A percentile compares a stretch with the other conserved stretches of the same genome.
Conservation (phyloP, 768 basidiomycete species). For the Mycena vulgaris region DNA sequence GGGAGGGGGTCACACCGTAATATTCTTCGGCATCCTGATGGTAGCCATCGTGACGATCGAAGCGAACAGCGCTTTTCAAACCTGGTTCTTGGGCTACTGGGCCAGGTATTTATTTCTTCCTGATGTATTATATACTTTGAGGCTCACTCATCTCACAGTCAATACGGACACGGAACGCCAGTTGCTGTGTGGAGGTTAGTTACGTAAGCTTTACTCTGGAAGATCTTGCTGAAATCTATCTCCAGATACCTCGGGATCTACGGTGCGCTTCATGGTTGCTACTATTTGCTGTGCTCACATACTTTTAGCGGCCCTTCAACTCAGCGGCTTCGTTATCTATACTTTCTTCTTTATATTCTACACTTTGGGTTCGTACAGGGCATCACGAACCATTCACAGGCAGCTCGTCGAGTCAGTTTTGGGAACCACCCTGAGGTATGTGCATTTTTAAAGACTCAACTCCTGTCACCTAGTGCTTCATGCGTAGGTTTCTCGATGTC, state of each 20-base stretch:
- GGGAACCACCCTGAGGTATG: conserved; percentile 67
- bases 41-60: conserved; percentile 44
- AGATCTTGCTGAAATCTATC: not conserved
- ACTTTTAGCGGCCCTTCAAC: conserved; percentile 48
- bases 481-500: conserved; percentile 65
- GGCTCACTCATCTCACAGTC: conserved; percentile 43
- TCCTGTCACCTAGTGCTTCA: not conserved
- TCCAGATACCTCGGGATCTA: conserved; percentile 29
- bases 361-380: conserved; percentile 65
- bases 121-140: too few relatives aligned
- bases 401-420: conserved; percentile 68
- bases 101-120: conserved; percentile 37
- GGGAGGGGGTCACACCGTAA: conserved; percentile 51
- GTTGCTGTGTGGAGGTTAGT: conserved; percentile 57
- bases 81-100: conserved; percentile 64
- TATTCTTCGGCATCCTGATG: conserved; percentile 52
- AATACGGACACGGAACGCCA: conserved; percentile 55
- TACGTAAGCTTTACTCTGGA: conserved; percentile 19
- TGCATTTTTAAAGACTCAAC: conserved; percentile 9
- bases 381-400: conserved; percentile 68
- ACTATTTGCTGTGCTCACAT: not conserved
- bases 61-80: conserved; percentile 48
- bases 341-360: conserved; percentile 55
- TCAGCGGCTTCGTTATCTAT: conserved; percentile 51
- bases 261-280: conserved; percentile 1